Evolutionary conservation across 768 basidiomycete species (phyloP).

Genomic region (Calocera cornea): DNA sequence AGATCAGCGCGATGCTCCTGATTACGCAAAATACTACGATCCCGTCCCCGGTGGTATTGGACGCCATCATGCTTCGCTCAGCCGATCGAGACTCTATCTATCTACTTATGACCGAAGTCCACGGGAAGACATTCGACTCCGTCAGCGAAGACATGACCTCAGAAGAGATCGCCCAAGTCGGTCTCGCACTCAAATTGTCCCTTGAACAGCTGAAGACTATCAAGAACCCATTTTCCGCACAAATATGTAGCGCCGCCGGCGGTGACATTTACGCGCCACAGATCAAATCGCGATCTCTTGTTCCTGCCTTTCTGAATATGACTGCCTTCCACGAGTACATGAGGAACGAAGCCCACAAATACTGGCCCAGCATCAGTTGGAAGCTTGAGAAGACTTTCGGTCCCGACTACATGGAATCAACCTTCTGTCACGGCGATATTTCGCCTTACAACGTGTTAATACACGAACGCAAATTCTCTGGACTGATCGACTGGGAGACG

Average conservation of each 20-base stretch:
- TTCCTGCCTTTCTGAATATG: neutral
- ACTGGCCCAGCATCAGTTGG: neutral
- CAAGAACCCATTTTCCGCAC: neutral
- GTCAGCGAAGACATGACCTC: neutral
- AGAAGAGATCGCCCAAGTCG: neutral
- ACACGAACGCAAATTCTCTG: neutral
- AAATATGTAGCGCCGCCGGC: neutral
- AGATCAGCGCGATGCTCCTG: too few species aligned
- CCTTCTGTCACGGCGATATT: constrained; percentile 3
- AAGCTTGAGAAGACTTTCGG: neutral
- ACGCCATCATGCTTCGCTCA: too few species aligned
- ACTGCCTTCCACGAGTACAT: neutral
- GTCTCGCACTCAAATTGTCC: neutral
- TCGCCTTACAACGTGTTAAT: neutral
- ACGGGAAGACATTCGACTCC: neutral
- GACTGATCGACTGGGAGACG: constrained; percentile 4
- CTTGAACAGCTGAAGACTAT: neutral
- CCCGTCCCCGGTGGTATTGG: too few species aligned
- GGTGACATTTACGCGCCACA: neutral
- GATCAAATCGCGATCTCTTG: neutral
- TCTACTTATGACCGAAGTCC: neutral
- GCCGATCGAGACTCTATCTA: too few species aligned
- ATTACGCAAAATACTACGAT: too few species aligned
- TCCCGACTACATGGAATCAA: neutral
- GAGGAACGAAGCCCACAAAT: neutral